Conservation (phyloP, 108 stramenopile species). For the Cylindrotheca closterium region DNA sequence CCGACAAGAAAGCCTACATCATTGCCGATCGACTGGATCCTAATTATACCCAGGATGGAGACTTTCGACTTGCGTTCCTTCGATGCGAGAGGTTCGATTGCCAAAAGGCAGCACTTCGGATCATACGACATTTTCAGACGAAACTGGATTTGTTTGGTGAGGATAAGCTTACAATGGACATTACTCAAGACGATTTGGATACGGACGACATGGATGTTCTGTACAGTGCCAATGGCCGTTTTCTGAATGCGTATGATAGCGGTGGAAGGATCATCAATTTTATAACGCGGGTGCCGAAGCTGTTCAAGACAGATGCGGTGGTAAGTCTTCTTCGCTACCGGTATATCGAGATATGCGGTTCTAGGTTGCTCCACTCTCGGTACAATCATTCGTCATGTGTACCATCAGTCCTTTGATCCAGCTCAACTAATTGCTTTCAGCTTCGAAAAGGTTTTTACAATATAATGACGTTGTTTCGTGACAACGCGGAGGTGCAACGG, state of each 20-base stretch:
- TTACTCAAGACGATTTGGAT: conserved; percentile 16
- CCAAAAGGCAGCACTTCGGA: conserved; percentile 18
- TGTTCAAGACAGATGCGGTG: neutral
- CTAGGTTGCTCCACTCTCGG: neutral
- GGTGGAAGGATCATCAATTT: conserved; percentile 8
- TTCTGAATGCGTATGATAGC: conserved; percentile 1
- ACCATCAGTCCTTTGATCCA: neutral
- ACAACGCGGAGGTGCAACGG: neutral
- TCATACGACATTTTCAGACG: conserved; percentile 17
- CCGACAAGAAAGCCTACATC: neutral
- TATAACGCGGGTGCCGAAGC: neutral
- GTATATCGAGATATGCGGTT: neutral
- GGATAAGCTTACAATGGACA: neutral
- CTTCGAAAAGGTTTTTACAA: neutral
- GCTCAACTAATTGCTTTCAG: neutral
- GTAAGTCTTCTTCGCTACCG: neutral
- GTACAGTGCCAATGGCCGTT: neutral
- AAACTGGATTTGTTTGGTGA: conserved; percentile 33
- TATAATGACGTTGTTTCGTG: neutral
- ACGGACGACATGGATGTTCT: conserved; percentile 5
- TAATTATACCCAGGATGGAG: conserved; percentile 3
- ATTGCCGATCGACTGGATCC: neutral
- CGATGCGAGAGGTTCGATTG: conserved; percentile 35
- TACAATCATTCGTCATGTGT: neutral
- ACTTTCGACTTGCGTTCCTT: conserved; percentile 29